Percentiles rank a stretch among this genome's conserved stretches.
Conservation (phyloP, 805 yeast genomes). For the Metschnikowia amazonensis region DNA sequence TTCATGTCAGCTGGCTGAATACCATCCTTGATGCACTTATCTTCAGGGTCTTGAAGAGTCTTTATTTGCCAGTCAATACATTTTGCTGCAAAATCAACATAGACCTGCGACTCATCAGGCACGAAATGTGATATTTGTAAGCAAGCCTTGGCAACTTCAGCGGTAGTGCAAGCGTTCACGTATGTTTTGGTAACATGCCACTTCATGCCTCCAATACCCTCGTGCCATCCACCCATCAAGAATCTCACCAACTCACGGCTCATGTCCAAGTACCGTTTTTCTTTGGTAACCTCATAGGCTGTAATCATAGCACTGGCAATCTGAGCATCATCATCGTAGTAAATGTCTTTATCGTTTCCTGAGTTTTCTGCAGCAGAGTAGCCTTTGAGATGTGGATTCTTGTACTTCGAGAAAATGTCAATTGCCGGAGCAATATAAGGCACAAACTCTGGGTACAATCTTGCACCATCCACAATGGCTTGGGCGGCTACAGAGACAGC, state of each 20-base stretch:
- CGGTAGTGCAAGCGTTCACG: conserved; percentile 63
- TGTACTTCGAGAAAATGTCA: conserved; percentile 47
- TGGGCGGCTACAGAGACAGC: conserved; percentile 63
- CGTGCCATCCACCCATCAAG: conserved; percentile 62
- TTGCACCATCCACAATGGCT: conserved; percentile 63
- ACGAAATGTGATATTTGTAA: conserved; percentile 52
- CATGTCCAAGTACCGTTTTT: conserved; percentile 47
- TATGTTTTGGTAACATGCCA: conserved; percentile 65
- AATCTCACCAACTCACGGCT: conserved; percentile 58
- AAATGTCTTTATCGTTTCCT: conserved; percentile 59
- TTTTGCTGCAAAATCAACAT: conserved; percentile 55
- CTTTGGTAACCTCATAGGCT: conserved; percentile 65
- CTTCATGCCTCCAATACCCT: conserved; percentile 55
- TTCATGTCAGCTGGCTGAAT: conserved; percentile 42
- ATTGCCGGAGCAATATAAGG: conserved; percentile 55
- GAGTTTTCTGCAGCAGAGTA: conserved; percentile 63
- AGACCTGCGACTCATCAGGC: conserved; percentile 43
- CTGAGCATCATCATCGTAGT: conserved; percentile 75
- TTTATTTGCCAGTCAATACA: conserved; percentile 57
- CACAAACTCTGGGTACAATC: conserved; percentile 46
- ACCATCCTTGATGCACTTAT: conserved; percentile 61
- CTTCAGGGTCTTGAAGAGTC: conserved; percentile 48
- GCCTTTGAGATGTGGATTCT: conserved; percentile 48
- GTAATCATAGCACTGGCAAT: conserved; percentile 60
- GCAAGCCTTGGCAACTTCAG: conserved; percentile 62